Evolutionary conservation across 179 eudicot genomes (phyloP), one percentile per base, ranked within the genome.

Genomic region (Corrigiola litoralis): DNA sequence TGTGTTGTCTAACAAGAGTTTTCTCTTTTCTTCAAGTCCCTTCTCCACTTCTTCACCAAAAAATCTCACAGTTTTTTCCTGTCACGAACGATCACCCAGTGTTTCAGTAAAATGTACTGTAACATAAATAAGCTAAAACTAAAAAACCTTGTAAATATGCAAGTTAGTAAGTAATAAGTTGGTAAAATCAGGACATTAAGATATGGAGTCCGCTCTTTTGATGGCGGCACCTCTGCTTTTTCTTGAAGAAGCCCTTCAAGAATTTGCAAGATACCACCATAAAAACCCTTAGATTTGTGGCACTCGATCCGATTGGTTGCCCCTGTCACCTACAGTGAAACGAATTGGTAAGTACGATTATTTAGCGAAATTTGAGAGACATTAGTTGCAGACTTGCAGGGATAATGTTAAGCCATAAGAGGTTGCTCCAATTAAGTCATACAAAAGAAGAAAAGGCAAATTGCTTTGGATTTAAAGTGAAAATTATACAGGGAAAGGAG

Each of bases 201-300:
- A 47, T 25, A 67, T 18, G n/a, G 28, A 1, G 29, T 32, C 24
- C 16, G 51, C 53, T 53, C 10, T 50, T 41, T 52, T 23, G 16
- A 32, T 27, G 45, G 54, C 13, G 33, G 59, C 27, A 41, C 67
- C 62, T 56, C 63, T 21, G 21, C 5, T 7, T 33, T 55, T n/a
- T 46, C 46, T 57, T 3, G 33, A 53, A 51, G 16, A 32, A 61
- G 58, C 37, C 61, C 12, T 8, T 42, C 48, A 54, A 42, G 62
- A 24, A 32, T 45, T 25, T 56, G 42, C 67, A 61, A 32, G 61
- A 69, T 56, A 44, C 27, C 49, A 14, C 28, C 71, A 24, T 45
- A 55, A 31, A 55, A 45, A 44, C n/a, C 55, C 45, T 23, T 38
- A 21, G 36, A 53, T 17, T 29, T 66, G 55, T 10, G 25, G 44